phyloP scores from a whole-genome alignment of 768 basidiomycete species.

The Mycena galericulata region DNA sequence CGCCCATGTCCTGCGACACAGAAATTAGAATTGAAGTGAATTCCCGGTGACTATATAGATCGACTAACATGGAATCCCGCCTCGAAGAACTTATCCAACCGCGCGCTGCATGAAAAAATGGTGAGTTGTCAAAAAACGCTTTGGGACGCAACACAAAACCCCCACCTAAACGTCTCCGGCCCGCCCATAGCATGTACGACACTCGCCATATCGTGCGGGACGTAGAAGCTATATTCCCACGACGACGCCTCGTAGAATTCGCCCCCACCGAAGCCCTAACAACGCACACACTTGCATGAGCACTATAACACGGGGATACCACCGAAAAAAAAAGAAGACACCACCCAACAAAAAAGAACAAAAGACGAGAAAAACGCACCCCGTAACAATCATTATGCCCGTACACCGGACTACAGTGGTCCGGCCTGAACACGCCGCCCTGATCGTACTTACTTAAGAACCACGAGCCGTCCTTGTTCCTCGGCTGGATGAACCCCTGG shows the following conservation, averaged over 20 bases:
- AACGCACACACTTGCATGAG: too few relatives aligned
- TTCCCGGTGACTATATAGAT: too few relatives aligned
- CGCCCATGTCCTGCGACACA: slow-evolving; percentile 34
- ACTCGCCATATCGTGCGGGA: slow-evolving; percentile 34
- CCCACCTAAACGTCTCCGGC: slow-evolving; percentile 25
- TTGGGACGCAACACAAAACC: not conserved
- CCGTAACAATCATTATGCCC: slow-evolving; percentile 28
- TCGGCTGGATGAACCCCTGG: slow-evolving; percentile 32
- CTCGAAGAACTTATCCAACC: slow-evolving; percentile 30
- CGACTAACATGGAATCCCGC: slow-evolving; percentile 28
- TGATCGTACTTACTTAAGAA: slow-evolving; percentile 14
- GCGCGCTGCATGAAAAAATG: too few relatives aligned
- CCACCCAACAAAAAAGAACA: too few relatives aligned
- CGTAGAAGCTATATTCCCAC: slow-evolving; percentile 34
- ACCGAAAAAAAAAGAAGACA: too few relatives aligned
- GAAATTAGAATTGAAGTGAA: not conserved
- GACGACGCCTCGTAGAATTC: slow-evolving; percentile 36
- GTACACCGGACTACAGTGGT: slow-evolving; percentile 33
- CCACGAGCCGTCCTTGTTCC: slow-evolving; percentile 24
- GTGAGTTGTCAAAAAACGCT: too few relatives aligned
- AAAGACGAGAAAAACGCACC: slow-evolving; percentile 25
- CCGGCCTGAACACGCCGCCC: slow-evolving; percentile 26
- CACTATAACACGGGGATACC: too few relatives aligned
- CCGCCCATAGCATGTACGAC: slow-evolving; percentile 26
- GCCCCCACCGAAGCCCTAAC: slow-evolving; percentile 15